Percentiles rank a stretch among this genome's conserved stretches.
phyloP scores from a whole-genome alignment of 768 basidiomycete genomes.

The Phylloporus sp. region DNA sequence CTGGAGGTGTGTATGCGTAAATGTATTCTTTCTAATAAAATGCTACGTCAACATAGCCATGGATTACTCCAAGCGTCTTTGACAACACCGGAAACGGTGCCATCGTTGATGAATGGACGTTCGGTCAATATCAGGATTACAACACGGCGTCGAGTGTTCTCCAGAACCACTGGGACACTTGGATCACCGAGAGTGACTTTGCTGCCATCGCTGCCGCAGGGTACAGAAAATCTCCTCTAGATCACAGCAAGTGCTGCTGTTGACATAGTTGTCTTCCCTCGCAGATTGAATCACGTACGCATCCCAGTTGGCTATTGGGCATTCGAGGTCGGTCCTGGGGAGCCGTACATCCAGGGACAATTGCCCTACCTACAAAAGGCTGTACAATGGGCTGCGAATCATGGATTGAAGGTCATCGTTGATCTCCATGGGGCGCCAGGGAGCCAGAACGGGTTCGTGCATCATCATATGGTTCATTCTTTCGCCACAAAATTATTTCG shows the following conservation, averaged over 20 bases:
- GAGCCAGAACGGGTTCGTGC: slow-evolving; percentile 69
- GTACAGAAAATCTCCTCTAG: slow-evolving; percentile 33
- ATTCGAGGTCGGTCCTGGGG: slow-evolving; percentile 70
- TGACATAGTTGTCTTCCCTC: slow-evolving; percentile 4
- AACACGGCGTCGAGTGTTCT: slow-evolving; percentile 47
- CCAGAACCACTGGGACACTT: slow-evolving; percentile 71
- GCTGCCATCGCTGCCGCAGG: slow-evolving; percentile 67
- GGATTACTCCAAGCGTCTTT: slow-evolving; percentile 77
- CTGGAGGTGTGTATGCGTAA: slow-evolving; percentile 37
- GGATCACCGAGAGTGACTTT: slow-evolving; percentile 83
- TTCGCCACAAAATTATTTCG: slow-evolving; percentile 5
- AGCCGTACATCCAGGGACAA: slow-evolving; percentile 78
- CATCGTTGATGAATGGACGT: slow-evolving; percentile 78
- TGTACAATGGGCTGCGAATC: slow-evolving; percentile 59
- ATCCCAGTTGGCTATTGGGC: slow-evolving; percentile 91
- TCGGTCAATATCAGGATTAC: slow-evolving; percentile 55
- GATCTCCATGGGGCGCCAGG: slow-evolving; percentile 82
- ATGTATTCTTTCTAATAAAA: slow-evolving; percentile 26
- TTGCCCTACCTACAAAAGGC: slow-evolving; percentile 64
- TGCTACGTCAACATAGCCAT: slow-evolving; percentile 52
- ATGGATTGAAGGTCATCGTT: slow-evolving; percentile 76
- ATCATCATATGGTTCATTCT: background rate
- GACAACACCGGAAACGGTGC: slow-evolving; percentile 45
- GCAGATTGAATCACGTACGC: slow-evolving; percentile 78
- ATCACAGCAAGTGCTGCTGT: background rate